phyloP scores from a whole-genome alignment of 305 asterid genomes.

The Solanum hybrid region DNA sequence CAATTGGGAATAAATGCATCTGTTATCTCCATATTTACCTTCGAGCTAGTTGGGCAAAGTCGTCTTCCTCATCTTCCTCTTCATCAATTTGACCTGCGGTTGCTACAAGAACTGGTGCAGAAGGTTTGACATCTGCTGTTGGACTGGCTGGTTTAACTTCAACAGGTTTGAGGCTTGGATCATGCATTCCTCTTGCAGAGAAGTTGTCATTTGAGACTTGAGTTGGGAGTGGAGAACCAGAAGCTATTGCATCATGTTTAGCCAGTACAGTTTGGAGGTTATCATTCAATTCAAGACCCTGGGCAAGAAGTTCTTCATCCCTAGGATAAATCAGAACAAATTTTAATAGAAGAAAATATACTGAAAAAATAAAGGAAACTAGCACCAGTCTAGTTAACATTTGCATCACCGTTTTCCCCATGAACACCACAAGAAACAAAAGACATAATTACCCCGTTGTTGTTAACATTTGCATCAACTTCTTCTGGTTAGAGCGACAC shows the following conservation, averaged over 20 bases:
- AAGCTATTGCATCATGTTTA: slow-evolving; percentile 72
- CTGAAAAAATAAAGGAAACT: neutral
- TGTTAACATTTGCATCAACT: slow-evolving; percentile 68
- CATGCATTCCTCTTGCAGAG: slow-evolving; percentile 21
- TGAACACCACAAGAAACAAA: neutral
- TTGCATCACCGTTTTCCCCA: neutral
- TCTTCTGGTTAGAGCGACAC: slow-evolving; percentile 77
- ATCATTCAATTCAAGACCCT: slow-evolving; percentile 89
- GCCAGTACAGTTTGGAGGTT: slow-evolving; percentile 58
- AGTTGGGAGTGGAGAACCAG: slow-evolving; percentile 58
- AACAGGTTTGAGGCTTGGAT: slow-evolving; percentile 27
- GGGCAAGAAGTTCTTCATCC: slow-evolving; percentile 81
- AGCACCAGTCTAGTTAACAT: neutral
- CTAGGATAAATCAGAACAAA: slow-evolving; percentile 20
- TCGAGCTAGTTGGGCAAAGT: slow-evolving; percentile 86
- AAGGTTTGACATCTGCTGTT: slow-evolving; percentile 23
- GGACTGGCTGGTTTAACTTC: slow-evolving; percentile 22
- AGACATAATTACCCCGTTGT: slow-evolving; percentile 42
- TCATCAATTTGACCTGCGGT: slow-evolving; percentile 28
- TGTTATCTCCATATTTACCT: slow-evolving; percentile 36
- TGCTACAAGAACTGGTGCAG: slow-evolving; percentile 29
- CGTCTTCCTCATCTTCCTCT: slow-evolving; percentile 97
- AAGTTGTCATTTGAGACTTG: slow-evolving; percentile 12
- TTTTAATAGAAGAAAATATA: neutral
- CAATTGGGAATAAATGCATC: neutral